These are phyloP conservation scores for Viola pubescens DNA, from an alignment of 441 rosid genomes.

Conservation along the genomic window DNA sequence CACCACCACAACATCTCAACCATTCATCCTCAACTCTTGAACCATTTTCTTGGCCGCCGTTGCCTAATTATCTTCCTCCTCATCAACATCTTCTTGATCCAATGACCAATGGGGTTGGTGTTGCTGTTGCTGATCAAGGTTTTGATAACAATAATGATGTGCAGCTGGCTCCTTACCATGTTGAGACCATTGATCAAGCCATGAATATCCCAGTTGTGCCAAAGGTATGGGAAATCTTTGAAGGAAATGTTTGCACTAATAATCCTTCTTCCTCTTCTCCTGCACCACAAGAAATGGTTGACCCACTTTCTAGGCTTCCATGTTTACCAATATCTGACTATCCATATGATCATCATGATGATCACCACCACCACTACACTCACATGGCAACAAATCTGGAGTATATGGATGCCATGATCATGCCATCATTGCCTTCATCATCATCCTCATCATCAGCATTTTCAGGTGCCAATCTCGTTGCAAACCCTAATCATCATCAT, in stretches of 20 bases:
- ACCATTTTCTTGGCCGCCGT: too few relatives aligned
- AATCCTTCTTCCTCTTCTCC: slow-evolving; percentile 24
- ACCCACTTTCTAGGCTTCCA: slow-evolving; percentile 30
- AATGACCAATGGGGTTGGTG: slow-evolving; percentile 15
- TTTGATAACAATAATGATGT: slow-evolving; percentile 22
- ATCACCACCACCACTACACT: slow-evolving; percentile 23
- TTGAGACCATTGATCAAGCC: neutral
- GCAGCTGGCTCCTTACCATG: slow-evolving; percentile 16
- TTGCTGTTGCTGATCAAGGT: slow-evolving; percentile 18
- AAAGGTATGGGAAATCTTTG: slow-evolving; percentile 48
- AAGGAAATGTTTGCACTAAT: slow-evolving; percentile 27
- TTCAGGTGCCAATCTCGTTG: slow-evolving; percentile 35
- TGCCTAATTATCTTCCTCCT: slow-evolving; percentile 20
- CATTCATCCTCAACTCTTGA: slow-evolving; percentile 32
- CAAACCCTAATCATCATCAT: slow-evolving; percentile 39
- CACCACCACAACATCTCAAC: slow-evolving; percentile 15
- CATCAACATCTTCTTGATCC: slow-evolving; percentile 30
- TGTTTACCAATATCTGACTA: slow-evolving; percentile 14
- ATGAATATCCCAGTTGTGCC: slow-evolving; percentile 33
- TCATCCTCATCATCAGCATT: slow-evolving; percentile 41
- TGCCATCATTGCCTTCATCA: slow-evolving; percentile 29
- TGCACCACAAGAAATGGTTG: slow-evolving; percentile 15
- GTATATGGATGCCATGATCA: slow-evolving; percentile 44
- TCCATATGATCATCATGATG: slow-evolving; percentile 3
- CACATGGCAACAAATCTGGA: slow-evolving; percentile 35